A percentile compares a stretch with the other conserved stretches of the same genome.
Evolutionary conservation across 768 basidiomycete genomes (phyloP).

Genomic region (Symmetrospora coprosmae): DNA sequence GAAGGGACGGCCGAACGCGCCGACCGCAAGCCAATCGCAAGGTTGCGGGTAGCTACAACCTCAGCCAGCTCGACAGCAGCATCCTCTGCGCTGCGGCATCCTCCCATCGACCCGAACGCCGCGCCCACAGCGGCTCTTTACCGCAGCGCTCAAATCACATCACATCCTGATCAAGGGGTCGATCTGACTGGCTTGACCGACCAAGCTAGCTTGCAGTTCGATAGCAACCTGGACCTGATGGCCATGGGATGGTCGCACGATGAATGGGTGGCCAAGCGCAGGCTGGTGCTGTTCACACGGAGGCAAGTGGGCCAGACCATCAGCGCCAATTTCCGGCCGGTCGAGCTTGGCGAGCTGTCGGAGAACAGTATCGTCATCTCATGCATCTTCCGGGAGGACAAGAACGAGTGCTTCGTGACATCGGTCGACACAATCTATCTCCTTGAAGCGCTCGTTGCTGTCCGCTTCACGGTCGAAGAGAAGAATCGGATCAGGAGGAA

Average conservation of each 20-base stretch:
- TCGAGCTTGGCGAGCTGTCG: constrained; percentile 58
- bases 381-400: constrained; percentile 75
- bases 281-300: constrained; percentile 73
- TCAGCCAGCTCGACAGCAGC: not conserved
- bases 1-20: not conserved
- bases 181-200: constrained; percentile 4
- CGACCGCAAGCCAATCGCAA: constrained; percentile 13
- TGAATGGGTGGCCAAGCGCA: constrained; percentile 56
- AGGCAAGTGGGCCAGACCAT: constrained; percentile 62
- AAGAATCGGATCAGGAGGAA: constrained; percentile 92
- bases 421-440: constrained; percentile 92
- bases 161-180: not conserved
- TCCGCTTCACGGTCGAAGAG: constrained; percentile 77
- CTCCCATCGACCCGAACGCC: constrained; percentile 7
- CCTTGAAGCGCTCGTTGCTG: constrained; percentile 62
- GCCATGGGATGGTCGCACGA: constrained; percentile 43
- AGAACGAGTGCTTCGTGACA: constrained; percentile 68
- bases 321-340: constrained; percentile 61
- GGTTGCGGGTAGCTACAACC: not conserved
- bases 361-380: constrained; percentile 70
- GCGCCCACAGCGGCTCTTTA: not conserved
- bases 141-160: constrained; percentile 6
- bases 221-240: constrained; percentile 39
- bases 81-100: constrained; percentile 18
- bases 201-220: constrained; percentile 36